These are phyloP conservation scores for Pseudogymnoascus sp. DNA, from an alignment of 2,329 filamentous ascomycete species.

Conservation along the genomic window DNA sequence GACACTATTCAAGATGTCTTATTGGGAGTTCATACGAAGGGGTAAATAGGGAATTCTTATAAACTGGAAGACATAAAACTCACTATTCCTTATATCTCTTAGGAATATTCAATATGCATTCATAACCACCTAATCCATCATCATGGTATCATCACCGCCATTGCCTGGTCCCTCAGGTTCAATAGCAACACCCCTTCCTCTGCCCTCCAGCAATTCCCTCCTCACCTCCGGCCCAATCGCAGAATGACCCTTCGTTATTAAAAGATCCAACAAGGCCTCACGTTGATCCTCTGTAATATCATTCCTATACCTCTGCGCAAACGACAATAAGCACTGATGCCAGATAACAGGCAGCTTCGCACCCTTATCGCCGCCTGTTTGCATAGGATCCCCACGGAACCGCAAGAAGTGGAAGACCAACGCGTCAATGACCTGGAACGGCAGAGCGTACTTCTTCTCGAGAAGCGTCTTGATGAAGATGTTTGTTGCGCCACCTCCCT, in stretches of 20 bases:
- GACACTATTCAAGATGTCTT: background rate
- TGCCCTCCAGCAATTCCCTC: constrained; percentile 77
- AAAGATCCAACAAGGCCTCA: constrained; percentile 79
- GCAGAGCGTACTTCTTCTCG: constrained; percentile 94
- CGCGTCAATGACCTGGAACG: constrained; percentile 88
- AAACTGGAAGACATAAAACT: background rate
- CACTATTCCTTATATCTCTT: background rate
- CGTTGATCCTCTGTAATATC: constrained; percentile 94
- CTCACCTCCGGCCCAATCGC: constrained; percentile 87
- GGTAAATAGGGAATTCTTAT: background rate
- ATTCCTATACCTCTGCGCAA: constrained; percentile 89
- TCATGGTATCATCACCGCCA: constrained; percentile 81
- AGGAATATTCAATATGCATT: constrained; percentile 1
- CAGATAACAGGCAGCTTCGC: constrained; percentile 82
- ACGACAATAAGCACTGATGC: constrained; percentile 88
- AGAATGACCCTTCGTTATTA: constrained; percentile 76
- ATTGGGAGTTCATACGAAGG: background rate
- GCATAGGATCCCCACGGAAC: constrained; percentile 63
- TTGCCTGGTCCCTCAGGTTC: constrained; percentile 50
- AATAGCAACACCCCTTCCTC: constrained; percentile 69
- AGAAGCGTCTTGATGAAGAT: constrained; percentile 89
- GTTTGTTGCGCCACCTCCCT: constrained; percentile 86
- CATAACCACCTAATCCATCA: constrained; percentile 41
- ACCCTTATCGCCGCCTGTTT: constrained; percentile 39
- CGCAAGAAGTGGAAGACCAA: constrained; percentile 95